A percentile compares a stretch with the other conserved stretches of the same genome.
Conservation (phyloP, 768 basidiomycete species). For the Phanerodontia chrysosporium region DNA sequence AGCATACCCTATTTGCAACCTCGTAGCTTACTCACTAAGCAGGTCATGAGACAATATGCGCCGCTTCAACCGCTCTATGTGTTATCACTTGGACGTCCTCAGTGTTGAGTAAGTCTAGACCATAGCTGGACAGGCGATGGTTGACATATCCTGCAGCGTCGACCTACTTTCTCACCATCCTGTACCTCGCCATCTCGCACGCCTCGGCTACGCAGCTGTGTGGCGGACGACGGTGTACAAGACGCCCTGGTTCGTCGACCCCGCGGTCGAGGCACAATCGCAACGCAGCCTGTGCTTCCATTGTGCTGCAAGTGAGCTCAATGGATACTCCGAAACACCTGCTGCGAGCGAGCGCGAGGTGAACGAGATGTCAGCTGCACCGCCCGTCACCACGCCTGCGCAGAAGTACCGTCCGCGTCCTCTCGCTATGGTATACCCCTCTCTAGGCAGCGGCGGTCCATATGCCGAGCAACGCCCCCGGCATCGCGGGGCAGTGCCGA, state of each 20-base stretch:
- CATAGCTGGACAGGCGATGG: no score
- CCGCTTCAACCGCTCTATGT: no score
- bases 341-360: neutral
- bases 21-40: no score
- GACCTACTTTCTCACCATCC: no score
- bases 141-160: no score
- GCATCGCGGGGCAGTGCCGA: conserved; percentile 15
- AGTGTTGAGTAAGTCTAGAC: no score
- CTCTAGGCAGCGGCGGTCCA: neutral
- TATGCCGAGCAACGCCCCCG: conserved; percentile 16
- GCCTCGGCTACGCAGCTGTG: conserved; percentile 37
- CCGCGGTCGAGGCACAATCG: neutral
- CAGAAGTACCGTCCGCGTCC: no score
- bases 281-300: no score
- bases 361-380: neutral
- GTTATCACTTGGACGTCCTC: no score
- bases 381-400: neutral
- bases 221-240: conserved; percentile 50
- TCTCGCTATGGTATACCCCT: no score
- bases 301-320: neutral
- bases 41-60: no score
- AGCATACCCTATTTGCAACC: no score
- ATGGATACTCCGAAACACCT: conserved; percentile 6
- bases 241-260: conserved; percentile 52
- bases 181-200: conserved; percentile 45